These are phyloP conservation scores for Durusdinium trenchii DNA, from an alignment of 73 alveolate genomes.

Conservation along the genomic window DNA sequence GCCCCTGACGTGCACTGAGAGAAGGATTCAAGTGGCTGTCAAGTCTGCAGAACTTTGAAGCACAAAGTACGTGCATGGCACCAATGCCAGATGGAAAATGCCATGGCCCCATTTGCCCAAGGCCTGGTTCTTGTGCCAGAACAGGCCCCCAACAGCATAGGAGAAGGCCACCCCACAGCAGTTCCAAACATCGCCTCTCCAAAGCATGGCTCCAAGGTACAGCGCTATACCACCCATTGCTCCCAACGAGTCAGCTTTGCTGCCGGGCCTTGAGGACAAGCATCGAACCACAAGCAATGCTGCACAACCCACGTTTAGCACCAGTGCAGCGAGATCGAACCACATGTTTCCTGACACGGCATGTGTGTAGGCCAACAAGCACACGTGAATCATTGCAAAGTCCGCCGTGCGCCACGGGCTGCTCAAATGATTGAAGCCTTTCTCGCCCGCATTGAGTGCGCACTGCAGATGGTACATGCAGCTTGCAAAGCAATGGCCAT, in stretches of 20 bases:
- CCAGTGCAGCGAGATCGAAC: constrained; percentile 6
- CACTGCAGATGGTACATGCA: constrained; percentile 64
- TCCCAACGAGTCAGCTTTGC: constrained; percentile 40
- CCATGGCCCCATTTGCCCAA: constrained; percentile 92
- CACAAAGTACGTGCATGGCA: constrained; percentile 80
- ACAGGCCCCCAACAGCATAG: constrained; percentile 69
- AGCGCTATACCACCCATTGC: constrained; percentile 53
- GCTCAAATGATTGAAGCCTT: constrained; percentile 21
- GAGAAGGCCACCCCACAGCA: constrained; percentile 25
- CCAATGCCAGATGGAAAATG: constrained; percentile 57
- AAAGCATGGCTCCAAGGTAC: constrained; percentile 54
- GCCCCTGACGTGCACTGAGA: no score
- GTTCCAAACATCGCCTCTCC: constrained; percentile 48
- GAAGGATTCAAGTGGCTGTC: no score
- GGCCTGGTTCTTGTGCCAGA: constrained; percentile 21
- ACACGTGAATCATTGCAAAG: constrained; percentile 67
- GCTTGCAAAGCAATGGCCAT: constrained; percentile 44
- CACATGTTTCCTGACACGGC: constrained; percentile 62
- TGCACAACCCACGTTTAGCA: background rate
- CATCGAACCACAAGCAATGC: constrained; percentile 23
- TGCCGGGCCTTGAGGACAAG: constrained; percentile 38
- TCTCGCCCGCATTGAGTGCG: constrained; percentile 1
- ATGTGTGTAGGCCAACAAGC: constrained; percentile 63
- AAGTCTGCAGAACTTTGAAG: constrained; percentile 40
- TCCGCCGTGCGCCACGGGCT: constrained; percentile 82